Evolutionary conservation across 1,284 basidiomycete genomes (phyloP).

Genomic region (Porodaedalea pini): DNA sequence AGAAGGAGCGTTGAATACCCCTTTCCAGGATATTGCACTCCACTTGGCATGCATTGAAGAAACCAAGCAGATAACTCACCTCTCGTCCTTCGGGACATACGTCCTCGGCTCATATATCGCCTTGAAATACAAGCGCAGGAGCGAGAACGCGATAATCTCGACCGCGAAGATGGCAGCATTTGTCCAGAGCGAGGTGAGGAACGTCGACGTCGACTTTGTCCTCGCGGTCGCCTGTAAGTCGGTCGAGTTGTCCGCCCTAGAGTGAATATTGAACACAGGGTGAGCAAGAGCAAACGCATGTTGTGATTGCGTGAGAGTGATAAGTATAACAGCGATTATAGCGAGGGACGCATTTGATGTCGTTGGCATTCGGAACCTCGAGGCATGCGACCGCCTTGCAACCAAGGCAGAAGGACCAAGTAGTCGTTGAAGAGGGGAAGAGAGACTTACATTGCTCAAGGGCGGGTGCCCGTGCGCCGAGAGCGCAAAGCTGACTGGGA

Average conservation of each 20-base stretch:
- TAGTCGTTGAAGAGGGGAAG: neutral
- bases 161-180: slow-evolving; percentile 64
- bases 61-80: slow-evolving; percentile 37
- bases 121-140: slow-evolving; percentile 68
- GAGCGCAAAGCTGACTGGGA: neutral
- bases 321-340: neutral
- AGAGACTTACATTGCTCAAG: neutral
- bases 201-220: slow-evolving; percentile 50
- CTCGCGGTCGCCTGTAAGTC: slow-evolving; percentile 17
- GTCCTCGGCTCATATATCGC: slow-evolving; percentile 81
- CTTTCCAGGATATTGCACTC: no score
- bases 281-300: neutral
- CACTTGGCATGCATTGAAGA: slow-evolving; percentile 4
- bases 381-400: neutral
- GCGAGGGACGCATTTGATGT: neutral
- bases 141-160: slow-evolving; percentile 68
- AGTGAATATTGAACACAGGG: neutral
- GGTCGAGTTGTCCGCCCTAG: slow-evolving; percentile 13
- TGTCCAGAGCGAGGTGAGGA: slow-evolving; percentile 74
- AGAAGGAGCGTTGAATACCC: no score
- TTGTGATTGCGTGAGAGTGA: neutral
- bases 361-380: neutral
- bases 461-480: neutral
- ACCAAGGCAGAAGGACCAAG: neutral
- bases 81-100: slow-evolving; percentile 43